Base-by-base conservation (phyloP, 2,329 filamentous ascomycete genomes). In the Pseudogymnoascus sp. region DNA sequence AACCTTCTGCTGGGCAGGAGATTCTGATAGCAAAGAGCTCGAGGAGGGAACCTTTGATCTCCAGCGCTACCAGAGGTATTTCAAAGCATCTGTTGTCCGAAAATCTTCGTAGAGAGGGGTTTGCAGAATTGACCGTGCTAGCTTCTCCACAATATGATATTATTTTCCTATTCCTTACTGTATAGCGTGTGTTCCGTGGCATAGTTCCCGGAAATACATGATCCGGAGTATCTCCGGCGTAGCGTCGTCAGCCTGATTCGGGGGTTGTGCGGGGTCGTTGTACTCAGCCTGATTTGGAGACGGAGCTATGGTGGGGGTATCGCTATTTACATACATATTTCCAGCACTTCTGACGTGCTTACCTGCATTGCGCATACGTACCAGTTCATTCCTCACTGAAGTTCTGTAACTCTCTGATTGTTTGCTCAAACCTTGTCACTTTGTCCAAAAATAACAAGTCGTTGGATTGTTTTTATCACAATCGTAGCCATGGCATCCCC, bases 401-500 rank as follows among this genome's bases (percentile, higher is more conserved):
- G 1, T 36, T 3, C 51, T 57, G 10, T 21, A 57, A 57, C n/a
- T 36, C 16, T 7, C 2, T 4, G 16, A 57, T 36, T 57, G 28
- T 34, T 57, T 16, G 28, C 16, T 57, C 28, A 21, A 57, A 34
- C 10, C 28, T 57, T 36, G 51, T 57, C 51, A 34, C 51, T 36
- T 57, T 28, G 3, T 21, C 10, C 8, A 34, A 2, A 57, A 57
- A 57, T 57, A 57, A 34, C 16, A 34, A 14, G 28, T 36, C 21
- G n/a, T 21, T 57, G 51, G 10, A n/a, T 21, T 19, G 25, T 19
- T 57, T 21, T 21, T 57, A 57, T 61, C 36, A 41, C 36, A 61
- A 61, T 41, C 36, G 21, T 43, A 61, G 21, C 60, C 8, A 61
- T 41, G 39, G 16, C 63, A 23, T 23, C 61, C 23, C 64, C 67